These are phyloP conservation scores for Cystobasidium ongulense DNA, from an alignment of 768 basidiomycete genomes.

Conservation along the genomic window DNA sequence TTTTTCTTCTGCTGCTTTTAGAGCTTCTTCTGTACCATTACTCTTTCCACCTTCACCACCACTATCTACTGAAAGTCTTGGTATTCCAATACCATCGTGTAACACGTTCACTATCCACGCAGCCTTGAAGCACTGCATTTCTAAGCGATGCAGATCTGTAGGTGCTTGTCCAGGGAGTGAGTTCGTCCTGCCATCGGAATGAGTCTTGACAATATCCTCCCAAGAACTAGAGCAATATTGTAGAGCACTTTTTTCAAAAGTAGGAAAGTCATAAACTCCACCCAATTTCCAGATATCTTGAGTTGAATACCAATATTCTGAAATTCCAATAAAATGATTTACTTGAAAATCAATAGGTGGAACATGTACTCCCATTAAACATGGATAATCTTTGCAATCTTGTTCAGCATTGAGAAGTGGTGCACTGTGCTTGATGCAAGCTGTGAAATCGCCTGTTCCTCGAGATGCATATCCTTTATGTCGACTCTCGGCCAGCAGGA, in stretches of 20 bases:
- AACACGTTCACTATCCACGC: slow-evolving; percentile 95
- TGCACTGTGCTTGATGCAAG: slow-evolving; percentile 64
- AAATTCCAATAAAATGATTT: slow-evolving; percentile 90
- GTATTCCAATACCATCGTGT: slow-evolving; percentile 91
- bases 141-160: slow-evolving; percentile 72
- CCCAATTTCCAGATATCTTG: slow-evolving; percentile 85
- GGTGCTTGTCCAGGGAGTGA: slow-evolving; percentile 58
- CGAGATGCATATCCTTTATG: slow-evolving; percentile 57
- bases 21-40: slow-evolving; percentile 56
- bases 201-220: slow-evolving; percentile 63
- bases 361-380: slow-evolving; percentile 88
- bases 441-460: slow-evolving; percentile 84
- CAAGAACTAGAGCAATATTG: slow-evolving; percentile 75
- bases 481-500: slow-evolving; percentile 57
- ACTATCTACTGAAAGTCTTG: slow-evolving; percentile 68
- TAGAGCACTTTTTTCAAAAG: slow-evolving; percentile 86
- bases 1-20: slow-evolving; percentile 67
- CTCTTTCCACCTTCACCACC: slow-evolving; percentile 56
- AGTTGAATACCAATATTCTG: slow-evolving; percentile 98
- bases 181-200: slow-evolving; percentile 51
- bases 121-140: slow-evolving; percentile 99
- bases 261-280: slow-evolving; percentile 88
- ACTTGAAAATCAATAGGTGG: slow-evolving; percentile 89
- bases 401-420: slow-evolving; percentile 73
- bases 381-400: slow-evolving; percentile 74